Evolutionary conservation across 139 green algal genomes (phyloP).

Genomic region (Mesotaenium endlicherianum): DNA sequence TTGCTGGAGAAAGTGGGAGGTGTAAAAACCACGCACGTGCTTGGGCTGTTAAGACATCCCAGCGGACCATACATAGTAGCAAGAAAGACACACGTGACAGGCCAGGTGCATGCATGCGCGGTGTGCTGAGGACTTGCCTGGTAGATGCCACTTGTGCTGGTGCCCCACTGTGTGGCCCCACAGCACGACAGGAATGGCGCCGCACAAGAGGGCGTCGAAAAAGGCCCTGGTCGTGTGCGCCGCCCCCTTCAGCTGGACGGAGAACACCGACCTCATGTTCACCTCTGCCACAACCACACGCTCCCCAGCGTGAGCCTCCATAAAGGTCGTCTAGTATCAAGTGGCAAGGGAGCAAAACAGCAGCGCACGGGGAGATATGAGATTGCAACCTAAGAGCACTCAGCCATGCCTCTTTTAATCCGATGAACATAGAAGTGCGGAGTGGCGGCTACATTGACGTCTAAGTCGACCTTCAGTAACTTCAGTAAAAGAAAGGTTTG

Average conservation of each 20-base stretch:
- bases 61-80: not conserved
- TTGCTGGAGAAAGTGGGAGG: not conserved
- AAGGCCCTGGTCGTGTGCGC: not conserved
- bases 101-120: not conserved
- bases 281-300: not conserved
- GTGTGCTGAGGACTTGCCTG: not conserved
- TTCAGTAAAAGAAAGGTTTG: too few relatives aligned
- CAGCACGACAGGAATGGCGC: not conserved
- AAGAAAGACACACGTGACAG: not conserved
- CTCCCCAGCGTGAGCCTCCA: too few relatives aligned
- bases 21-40: not conserved
- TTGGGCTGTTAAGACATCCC: not conserved
- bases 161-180: not conserved
- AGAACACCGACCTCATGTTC: conserved; percentile 12
- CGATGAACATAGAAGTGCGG: not conserved
- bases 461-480: too few relatives aligned
- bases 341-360: not conserved
- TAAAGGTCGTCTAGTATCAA: not conserved
- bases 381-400: not conserved
- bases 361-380: not conserved
- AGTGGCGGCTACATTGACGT: not conserved
- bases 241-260: not conserved
- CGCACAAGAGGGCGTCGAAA: not conserved
- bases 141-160: not conserved
- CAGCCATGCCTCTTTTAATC: not conserved